A percentile compares a stretch with the other conserved stretches of the same genome.
phyloP scores from a whole-genome alignment of 768 basidiomycete genomes.

The Mrakia hoshinonis region DNA sequence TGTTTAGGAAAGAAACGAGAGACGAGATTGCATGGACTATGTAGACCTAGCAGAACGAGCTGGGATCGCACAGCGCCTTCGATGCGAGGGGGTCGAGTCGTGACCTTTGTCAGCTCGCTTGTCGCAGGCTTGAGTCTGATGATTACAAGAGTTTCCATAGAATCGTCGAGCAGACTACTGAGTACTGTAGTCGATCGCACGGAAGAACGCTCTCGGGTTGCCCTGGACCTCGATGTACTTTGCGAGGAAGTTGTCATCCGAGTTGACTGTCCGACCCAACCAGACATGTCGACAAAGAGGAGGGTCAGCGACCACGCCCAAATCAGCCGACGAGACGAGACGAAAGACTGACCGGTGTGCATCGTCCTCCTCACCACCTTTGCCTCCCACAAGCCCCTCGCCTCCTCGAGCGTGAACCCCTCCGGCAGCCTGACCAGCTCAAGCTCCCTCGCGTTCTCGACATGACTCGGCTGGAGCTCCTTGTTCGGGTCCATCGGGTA shows the following conservation, averaged over 20 bases:
- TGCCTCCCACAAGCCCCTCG: slow-evolving; percentile 23
- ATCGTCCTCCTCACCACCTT: slow-evolving; percentile 8
- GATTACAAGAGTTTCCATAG: no score
- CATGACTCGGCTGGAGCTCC: slow-evolving; percentile 12
- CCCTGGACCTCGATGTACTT: slow-evolving; percentile 29
- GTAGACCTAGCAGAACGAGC: no score
- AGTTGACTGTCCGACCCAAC: slow-evolving; percentile 22
- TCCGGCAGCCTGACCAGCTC: slow-evolving; percentile 20
- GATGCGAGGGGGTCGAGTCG: no score
- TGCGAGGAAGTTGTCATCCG: slow-evolving; percentile 26
- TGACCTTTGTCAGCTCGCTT: no score
- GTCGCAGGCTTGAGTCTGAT: no score
- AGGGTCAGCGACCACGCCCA: neutral
- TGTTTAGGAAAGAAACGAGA: no score
- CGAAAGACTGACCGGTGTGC: slow-evolving; percentile 15
- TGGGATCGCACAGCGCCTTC: no score
- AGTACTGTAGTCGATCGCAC: slow-evolving; percentile 15
- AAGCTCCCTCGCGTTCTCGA: slow-evolving; percentile 13
- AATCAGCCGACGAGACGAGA: neutral
- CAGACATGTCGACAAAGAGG: neutral
- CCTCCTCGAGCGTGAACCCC: slow-evolving; percentile 22
- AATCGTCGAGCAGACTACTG: no score
- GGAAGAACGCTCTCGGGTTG: slow-evolving; percentile 28
- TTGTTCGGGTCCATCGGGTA: slow-evolving; percentile 4
- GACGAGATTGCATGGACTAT: no score